Conservation (phyloP, 371 early-diverging fungal genomes). For the Mucor piriformis region DNA sequence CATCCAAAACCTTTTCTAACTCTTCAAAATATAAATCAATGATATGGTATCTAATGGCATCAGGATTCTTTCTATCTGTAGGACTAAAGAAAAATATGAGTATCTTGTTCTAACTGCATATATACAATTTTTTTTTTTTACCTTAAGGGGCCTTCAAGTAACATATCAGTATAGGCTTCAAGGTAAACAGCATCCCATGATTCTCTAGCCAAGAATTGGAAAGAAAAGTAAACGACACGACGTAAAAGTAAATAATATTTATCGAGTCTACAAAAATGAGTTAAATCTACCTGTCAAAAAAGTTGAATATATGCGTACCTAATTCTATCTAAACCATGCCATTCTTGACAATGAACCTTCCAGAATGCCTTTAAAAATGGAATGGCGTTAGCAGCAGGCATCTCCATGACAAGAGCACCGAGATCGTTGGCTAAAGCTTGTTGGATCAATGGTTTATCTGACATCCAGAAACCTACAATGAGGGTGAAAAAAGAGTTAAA, state of each 20-base stretch:
- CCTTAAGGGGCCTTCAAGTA: slow-evolving; percentile 73
- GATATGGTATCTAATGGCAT: slow-evolving; percentile 79
- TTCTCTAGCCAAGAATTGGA: slow-evolving; percentile 69
- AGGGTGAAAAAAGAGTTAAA: not conserved
- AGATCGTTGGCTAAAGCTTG: slow-evolving; percentile 84
- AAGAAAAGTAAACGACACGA: slow-evolving; percentile 69
- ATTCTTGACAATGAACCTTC: slow-evolving; percentile 81
- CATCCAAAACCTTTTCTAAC: slow-evolving; percentile 66
- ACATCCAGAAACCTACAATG: slow-evolving; percentile 91
- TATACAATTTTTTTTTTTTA: slow-evolving; percentile 34
- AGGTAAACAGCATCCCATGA: slow-evolving; percentile 67
- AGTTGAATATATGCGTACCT: slow-evolving; percentile 56
- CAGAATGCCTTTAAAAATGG: slow-evolving; percentile 81
- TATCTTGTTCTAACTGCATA: not conserved
- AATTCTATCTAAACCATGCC: slow-evolving; percentile 87
- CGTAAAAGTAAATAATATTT: slow-evolving; percentile 85
- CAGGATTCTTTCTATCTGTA: slow-evolving; percentile 66
- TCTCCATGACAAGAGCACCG: slow-evolving; percentile 63
- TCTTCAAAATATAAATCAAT: slow-evolving; percentile 84
- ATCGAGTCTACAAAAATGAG: slow-evolving; percentile 66
- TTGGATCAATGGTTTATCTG: slow-evolving; percentile 91
- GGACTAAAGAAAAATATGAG: slow-evolving; percentile 42
- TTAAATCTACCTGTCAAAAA: not conserved
- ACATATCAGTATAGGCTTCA: slow-evolving; percentile 60
- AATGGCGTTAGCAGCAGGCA: slow-evolving; percentile 60